Percentiles rank a stretch among this genome's conserved stretches.
Conservation (phyloP, 768 basidiomycete species). For the Tricholoma flavovirens region DNA sequence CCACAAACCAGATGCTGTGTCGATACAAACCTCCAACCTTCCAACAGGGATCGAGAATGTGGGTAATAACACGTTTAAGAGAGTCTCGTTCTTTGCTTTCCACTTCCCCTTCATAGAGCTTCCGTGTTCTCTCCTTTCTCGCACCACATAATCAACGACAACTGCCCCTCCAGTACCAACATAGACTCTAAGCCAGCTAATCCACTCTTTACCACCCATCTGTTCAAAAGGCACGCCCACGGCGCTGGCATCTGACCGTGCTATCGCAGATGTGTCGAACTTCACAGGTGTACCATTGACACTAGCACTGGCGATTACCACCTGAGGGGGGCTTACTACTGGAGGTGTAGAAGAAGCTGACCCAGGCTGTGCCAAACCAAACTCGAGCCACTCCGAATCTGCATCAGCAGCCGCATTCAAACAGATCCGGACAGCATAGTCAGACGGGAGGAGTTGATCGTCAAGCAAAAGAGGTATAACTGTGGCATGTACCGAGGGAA, state of each 20-base stretch:
- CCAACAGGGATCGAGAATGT: constrained; percentile 70
- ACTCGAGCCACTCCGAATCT: constrained; percentile 73
- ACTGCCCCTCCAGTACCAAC: constrained; percentile 47
- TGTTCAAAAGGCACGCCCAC: constrained; percentile 45
- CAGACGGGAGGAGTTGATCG: constrained; percentile 27
- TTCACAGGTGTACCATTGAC: constrained; percentile 61
- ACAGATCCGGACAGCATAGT: constrained; percentile 55
- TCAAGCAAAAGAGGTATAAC: constrained; percentile 46
- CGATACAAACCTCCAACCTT: constrained; percentile 57
- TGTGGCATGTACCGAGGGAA: constrained; percentile 48
- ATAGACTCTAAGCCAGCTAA: constrained; percentile 59
- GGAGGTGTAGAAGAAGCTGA: constrained; percentile 13
- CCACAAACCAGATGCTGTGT: constrained; percentile 45
- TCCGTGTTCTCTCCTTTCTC: constrained; percentile 17
- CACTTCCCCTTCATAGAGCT: constrained; percentile 29
- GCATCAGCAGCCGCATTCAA: constrained; percentile 51
- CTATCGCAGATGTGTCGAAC: constrained; percentile 45
- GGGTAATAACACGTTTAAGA: constrained; percentile 53
- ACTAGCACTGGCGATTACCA: constrained; percentile 54
- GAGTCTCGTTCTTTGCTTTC: constrained; percentile 24
- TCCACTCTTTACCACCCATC: constrained; percentile 52
- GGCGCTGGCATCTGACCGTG: constrained; percentile 29
- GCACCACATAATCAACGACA: constrained; percentile 66
- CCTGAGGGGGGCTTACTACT: constrained; percentile 29
- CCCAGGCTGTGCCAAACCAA: constrained; percentile 53